Evolutionary conservation across 1,284 basidiomycete species (phyloP).

Genomic region (Entoloma clypeatum): DNA sequence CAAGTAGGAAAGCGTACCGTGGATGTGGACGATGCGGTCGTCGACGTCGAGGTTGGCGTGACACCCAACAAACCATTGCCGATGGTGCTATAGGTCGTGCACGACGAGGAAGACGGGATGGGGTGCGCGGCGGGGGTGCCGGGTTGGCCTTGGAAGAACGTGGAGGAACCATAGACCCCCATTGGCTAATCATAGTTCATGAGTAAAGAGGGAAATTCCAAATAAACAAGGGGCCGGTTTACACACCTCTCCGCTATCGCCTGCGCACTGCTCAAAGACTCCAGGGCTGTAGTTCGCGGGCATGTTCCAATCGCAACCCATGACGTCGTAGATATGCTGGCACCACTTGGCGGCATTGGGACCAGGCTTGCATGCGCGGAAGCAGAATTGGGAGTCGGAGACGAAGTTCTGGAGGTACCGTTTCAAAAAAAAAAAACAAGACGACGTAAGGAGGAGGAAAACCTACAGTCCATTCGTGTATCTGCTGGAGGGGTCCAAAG

Average conservation of each 20-base stretch:
- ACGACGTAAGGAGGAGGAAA: background rate
- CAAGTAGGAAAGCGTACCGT: no score
- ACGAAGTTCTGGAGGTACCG: conserved; percentile 47
- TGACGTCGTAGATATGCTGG: conserved; percentile 58
- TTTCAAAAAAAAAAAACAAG: conserved; percentile 7
- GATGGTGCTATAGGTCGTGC: conserved; percentile 40
- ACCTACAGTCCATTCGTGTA: conserved; percentile 65
- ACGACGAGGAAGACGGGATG: conserved; percentile 51
- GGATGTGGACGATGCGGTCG: conserved; percentile 8
- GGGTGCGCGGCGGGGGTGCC: conserved; percentile 59
- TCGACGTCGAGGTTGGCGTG: conserved; percentile 22
- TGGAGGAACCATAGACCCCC: conserved; percentile 67
- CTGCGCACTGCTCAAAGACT: conserved; percentile 57
- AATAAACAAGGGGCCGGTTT: background rate
- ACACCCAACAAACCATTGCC: conserved; percentile 36
- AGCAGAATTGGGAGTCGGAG: conserved; percentile 60
- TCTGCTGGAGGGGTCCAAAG: conserved; percentile 55
- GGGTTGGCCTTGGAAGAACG: conserved; percentile 62
- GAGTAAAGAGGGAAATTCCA: conserved; percentile 2
- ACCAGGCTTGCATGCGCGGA: conserved; percentile 68
- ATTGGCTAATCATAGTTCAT: conserved; percentile 44
- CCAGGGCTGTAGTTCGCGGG: conserved; percentile 58
- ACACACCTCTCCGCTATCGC: conserved; percentile 47
- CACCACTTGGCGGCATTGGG: conserved; percentile 57
- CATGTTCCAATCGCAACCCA: conserved; percentile 69